These are phyloP conservation scores for Rhizopogon parksii DNA, from an alignment of 1,284 basidiomycete species.

Conservation along the genomic window DNA sequence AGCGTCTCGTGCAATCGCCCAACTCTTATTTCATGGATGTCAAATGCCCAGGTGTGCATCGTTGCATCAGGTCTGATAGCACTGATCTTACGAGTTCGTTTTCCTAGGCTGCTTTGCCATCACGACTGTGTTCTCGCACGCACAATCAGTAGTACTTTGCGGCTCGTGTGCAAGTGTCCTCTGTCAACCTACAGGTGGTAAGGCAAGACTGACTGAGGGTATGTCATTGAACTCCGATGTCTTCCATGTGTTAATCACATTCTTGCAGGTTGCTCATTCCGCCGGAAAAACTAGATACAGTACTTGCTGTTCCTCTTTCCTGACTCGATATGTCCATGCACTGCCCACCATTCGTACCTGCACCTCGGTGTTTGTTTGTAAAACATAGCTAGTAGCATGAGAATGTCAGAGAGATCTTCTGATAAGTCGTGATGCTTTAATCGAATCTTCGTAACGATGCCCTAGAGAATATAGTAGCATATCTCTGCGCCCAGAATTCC, in stretches of 20 bases:
- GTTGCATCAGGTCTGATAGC: neutral
- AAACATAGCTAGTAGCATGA: too few species aligned
- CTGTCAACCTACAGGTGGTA: conserved; percentile 98
- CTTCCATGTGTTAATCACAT: conserved; percentile 6
- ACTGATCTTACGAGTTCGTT: conserved; percentile 9
- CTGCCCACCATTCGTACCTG: too few species aligned
- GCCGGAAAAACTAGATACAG: conserved; percentile 69
- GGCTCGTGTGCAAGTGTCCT: conserved; percentile 91
- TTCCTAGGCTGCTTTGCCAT: conserved; percentile 83
- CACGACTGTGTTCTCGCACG: conserved; percentile 93
- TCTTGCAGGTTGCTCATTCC: conserved; percentile 72
- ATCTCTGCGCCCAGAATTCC: conserved; percentile 2
- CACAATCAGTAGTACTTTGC: conserved; percentile 90
- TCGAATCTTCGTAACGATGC: neutral
- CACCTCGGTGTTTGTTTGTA: too few species aligned
- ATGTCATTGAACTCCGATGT: conserved; percentile 30
- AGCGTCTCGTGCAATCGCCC: conserved; percentile 96
- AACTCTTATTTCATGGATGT: conserved; percentile 99
- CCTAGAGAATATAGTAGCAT: neutral
- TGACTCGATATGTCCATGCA: too few species aligned
- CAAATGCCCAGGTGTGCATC: conserved; percentile 89
- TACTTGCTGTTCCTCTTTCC: conserved; percentile 1
- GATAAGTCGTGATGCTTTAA: too few species aligned
- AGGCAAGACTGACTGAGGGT: conserved; percentile 98
- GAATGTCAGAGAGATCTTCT: too few species aligned